Percentiles rank a stretch among this genome's conserved stretches.
Evolutionary conservation across 2,329 filamentous ascomycete species (phyloP).

Genomic region (Dothideomycetes sp.): DNA sequence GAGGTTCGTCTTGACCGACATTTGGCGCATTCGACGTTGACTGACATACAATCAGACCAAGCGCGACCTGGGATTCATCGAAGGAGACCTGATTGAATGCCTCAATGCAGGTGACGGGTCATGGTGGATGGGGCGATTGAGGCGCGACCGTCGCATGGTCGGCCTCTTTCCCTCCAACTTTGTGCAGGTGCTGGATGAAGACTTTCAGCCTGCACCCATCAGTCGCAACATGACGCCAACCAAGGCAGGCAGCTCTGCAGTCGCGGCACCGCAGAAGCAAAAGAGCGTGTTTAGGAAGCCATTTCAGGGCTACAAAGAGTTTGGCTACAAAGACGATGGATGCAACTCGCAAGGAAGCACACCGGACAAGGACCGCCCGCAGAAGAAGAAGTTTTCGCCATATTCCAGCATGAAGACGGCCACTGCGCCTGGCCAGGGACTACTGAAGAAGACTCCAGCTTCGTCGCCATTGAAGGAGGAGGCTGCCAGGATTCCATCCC

Average conservation of each 20-base stretch:
- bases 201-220: constrained; percentile 60
- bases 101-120: constrained; percentile 94
- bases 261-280: constrained; percentile 35
- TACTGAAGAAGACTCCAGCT: constrained; percentile 11
- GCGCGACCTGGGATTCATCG: constrained; percentile 89
- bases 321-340: constrained; percentile 13
- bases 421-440: constrained; percentile 21
- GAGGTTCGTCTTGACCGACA: constrained; percentile 16
- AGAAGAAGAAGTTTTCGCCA: constrained; percentile 31
- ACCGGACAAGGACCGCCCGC: constrained; percentile 17
- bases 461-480: constrained; percentile 13
- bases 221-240: constrained; percentile 46
- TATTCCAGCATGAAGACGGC: constrained; percentile 42
- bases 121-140: constrained; percentile 94
- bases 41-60: constrained; percentile 58
- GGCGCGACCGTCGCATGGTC: constrained; percentile 79
- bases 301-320: constrained; percentile 49
- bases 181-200: constrained; percentile 75
- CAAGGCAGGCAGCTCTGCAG: constrained; percentile 42
- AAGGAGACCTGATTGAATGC: constrained; percentile 96
- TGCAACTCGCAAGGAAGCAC: constrained; percentile 14
- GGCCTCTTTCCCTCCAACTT: constrained; percentile 97
- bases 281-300: constrained; percentile 53
- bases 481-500: constrained; percentile 20
- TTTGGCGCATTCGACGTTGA: background rate